Evolutionary conservation across 2,329 filamentous ascomycete genomes (phyloP).

Genomic region (Neofusicoccum sp.): DNA sequence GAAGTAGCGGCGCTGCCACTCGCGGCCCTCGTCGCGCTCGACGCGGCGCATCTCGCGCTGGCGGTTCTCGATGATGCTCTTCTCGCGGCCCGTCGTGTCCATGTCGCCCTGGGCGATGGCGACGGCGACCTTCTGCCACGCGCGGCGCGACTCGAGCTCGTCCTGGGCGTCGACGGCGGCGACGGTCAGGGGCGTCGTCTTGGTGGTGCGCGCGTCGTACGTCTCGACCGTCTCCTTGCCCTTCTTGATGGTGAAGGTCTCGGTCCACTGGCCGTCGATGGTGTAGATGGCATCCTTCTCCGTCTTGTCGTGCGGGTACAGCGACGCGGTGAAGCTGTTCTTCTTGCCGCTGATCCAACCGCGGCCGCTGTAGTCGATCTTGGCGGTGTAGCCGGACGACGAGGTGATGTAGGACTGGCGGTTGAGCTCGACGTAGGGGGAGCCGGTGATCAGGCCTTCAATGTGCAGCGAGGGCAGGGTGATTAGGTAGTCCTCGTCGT

Average conservation of each 20-base stretch:
- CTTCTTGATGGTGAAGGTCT: slow-evolving; percentile 71
- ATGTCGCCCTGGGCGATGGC: slow-evolving; percentile 82
- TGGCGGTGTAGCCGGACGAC: slow-evolving; percentile 80
- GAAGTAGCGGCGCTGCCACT: slow-evolving; percentile 88
- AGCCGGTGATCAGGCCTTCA: slow-evolving; percentile 82
- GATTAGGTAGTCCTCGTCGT: slow-evolving; percentile 77
- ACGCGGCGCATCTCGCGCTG: slow-evolving; percentile 74
- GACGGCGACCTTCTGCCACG: slow-evolving; percentile 81
- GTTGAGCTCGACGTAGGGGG: slow-evolving; percentile 89
- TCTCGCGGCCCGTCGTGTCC: slow-evolving; percentile 74
- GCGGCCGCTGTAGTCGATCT: slow-evolving; percentile 89
- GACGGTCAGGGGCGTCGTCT: slow-evolving; percentile 66
- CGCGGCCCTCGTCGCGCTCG: slow-evolving; percentile 70
- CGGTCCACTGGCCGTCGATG: slow-evolving; percentile 88
- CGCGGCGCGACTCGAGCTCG: slow-evolving; percentile 80
- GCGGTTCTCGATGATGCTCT: slow-evolving; percentile 84
- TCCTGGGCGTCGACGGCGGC: slow-evolving; percentile 76
- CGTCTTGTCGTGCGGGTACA: slow-evolving; percentile 64
- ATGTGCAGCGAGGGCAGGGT: slow-evolving; percentile 90
- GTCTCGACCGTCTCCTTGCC: slow-evolving; percentile 42
- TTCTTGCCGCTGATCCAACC: slow-evolving; percentile 96
- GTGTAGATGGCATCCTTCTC: slow-evolving; percentile 77
- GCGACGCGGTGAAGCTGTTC: slow-evolving; percentile 76
- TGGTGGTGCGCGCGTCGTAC: slow-evolving; percentile 48
- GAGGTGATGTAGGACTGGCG: slow-evolving; percentile 81